Evolutionary conservation across 1,139 yeast species (phyloP).

Genomic region (Yamadazyma friedrichii): DNA sequence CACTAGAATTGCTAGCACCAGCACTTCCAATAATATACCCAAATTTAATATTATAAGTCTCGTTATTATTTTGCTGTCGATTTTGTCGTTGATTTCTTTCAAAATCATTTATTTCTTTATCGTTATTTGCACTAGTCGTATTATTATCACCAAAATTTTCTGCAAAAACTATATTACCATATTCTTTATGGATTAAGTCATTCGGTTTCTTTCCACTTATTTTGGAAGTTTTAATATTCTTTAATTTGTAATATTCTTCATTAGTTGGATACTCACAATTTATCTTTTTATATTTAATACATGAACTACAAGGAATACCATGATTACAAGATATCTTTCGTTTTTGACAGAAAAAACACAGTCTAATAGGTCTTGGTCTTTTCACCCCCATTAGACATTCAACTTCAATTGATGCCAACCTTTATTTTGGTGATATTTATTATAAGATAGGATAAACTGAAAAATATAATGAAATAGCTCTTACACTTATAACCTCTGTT

Average conservation of each 20-base stretch:
- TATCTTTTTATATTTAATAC: constrained; percentile 10
- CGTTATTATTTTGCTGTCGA: too few species aligned
- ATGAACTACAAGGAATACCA: constrained; percentile 11
- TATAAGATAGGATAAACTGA: too few species aligned
- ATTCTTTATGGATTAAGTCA: neutral
- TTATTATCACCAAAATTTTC: neutral
- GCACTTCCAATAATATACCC: too few species aligned
- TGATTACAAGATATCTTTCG: constrained; percentile 14
- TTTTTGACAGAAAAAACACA: constrained; percentile 11
- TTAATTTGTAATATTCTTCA: neutral
- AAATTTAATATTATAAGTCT: too few species aligned
- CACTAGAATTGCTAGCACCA: too few species aligned
- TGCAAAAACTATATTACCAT: neutral
- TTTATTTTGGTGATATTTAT: too few species aligned
- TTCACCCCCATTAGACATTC: neutral
- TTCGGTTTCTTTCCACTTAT: neutral
- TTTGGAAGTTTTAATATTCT: too few species aligned
- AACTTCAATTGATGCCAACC: too few species aligned
- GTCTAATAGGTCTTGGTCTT: constrained; percentile 10
- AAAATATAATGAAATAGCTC: too few species aligned
- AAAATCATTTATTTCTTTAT: neutral
- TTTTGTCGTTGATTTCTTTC: too few species aligned
- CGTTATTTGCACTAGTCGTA: neutral
- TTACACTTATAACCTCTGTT: too few species aligned
- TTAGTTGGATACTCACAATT: constrained; percentile 7